Base-by-base conservation (phyloP, 1,284 basidiomycete species). In the Marasmius fiardii region DNA sequence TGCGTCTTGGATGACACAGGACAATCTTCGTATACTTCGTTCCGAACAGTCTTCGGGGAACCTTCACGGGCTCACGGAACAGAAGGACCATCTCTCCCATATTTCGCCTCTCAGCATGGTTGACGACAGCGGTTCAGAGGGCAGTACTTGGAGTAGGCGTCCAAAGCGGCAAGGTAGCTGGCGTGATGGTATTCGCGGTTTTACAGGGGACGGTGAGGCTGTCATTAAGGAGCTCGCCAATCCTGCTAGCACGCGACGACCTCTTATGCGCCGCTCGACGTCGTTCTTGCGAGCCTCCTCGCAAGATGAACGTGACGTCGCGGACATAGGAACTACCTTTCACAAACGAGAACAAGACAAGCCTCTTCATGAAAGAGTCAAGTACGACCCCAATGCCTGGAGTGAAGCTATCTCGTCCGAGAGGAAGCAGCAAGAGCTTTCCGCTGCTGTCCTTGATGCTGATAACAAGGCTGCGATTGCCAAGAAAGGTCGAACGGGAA, bases 1-100 rank as follows among this genome's bases (percentile, higher is more conserved):
- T 68, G 92, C 91, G 0, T 93, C 93, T 23, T 99, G 96, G 96
- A 98, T 98, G 95, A 87, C 94, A 0, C 88, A 90, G 1, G 81
- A 83, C 20, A 88, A 97, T 69, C 77, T 98, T 49, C 83, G 84
- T 4, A 89, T 96, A 11, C 77, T 98, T 11, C 83, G 90, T 57
- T 79, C 83, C 1, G 92, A 93, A 65, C 89, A 94, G 65, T 93
- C 91, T 0, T 84, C 88, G n/a, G 82, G 83, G 0, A 80, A 85
- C 65, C 68, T 88, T 14, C 78, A 82, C 21, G 86, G 88, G 53
- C 64, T 85, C 43, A 83, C 83, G 5, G 85, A 86, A 58, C 88
- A 90, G 68, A 96, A 96, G 72, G 90, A 96, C 65, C 95, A 98
- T 67, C 73, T 94, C 64, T 81, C 88, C 59, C 90, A 93, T 67